phyloP scores from a whole-genome alignment of 2,329 filamentous ascomycete species.

The Ophiostoma sp. region DNA sequence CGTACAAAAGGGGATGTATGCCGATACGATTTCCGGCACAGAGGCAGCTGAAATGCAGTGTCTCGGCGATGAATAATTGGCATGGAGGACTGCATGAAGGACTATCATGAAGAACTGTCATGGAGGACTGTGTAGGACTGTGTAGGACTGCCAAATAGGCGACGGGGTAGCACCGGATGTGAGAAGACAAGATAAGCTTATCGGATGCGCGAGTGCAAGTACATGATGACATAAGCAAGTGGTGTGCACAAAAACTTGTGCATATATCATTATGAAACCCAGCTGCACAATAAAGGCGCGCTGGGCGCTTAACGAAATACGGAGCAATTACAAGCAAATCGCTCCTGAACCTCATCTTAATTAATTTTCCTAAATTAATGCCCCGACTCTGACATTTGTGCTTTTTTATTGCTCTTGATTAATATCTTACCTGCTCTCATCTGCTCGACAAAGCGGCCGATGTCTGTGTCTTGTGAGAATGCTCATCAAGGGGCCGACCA shows the following conservation, averaged over 20 bases:
- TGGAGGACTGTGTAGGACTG: background rate
- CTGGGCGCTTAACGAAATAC: background rate
- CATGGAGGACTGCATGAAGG: background rate
- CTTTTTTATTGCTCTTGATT: background rate
- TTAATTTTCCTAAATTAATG: background rate
- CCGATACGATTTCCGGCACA: background rate
- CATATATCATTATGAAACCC: background rate
- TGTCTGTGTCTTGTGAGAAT: background rate
- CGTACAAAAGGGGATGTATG: background rate
- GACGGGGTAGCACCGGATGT: background rate
- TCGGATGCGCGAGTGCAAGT: background rate
- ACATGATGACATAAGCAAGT: background rate
- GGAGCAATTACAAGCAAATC: background rate
- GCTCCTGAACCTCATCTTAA: background rate
- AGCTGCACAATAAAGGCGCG: background rate
- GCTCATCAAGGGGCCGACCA: background rate
- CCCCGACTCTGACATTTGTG: background rate
- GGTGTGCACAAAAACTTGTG: background rate
- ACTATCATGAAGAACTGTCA: background rate
- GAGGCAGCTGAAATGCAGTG: conserved; percentile 2
- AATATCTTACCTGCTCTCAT: background rate
- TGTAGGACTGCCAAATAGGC: conserved; percentile 2
- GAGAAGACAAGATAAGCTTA: background rate
- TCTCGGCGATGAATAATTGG: background rate
- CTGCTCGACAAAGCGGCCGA: background rate